Conservation (phyloP, 768 basidiomycete genomes). For the Mrakia frigida region DNA sequence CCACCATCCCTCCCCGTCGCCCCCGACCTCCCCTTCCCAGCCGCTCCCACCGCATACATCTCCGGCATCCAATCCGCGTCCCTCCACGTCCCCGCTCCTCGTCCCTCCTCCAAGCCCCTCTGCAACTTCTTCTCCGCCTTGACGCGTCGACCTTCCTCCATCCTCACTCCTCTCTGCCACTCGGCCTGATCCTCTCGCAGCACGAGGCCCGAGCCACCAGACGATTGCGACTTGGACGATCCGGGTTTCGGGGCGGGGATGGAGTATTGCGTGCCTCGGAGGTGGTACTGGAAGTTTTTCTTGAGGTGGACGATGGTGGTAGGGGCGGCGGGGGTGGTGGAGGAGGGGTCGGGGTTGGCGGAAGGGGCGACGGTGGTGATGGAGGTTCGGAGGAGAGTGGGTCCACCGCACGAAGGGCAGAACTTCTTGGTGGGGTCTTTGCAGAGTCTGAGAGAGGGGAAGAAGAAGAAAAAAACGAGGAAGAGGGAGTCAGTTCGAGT, state of each 20-base stretch:
- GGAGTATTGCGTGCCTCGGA: conserved; percentile 84
- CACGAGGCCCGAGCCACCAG: conserved; percentile 74
- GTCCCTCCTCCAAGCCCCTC: conserved; percentile 49
- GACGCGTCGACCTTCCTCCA: conserved; percentile 63
- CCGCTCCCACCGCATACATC: conserved; percentile 41
- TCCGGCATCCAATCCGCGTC: conserved; percentile 36
- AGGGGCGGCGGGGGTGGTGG: conserved; percentile 50
- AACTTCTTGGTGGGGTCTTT: conserved; percentile 92
- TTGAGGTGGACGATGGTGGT: conserved; percentile 86
- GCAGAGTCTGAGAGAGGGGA: conserved; percentile 63
- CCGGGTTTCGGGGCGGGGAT: conserved; percentile 88
- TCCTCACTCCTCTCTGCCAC: conserved; percentile 75
- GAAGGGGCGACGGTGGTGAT: conserved; percentile 63
- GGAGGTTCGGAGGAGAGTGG: conserved; percentile 81
- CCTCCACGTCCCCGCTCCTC: conserved; percentile 23
- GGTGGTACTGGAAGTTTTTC: conserved; percentile 87
- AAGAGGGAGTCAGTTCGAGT: background rate
- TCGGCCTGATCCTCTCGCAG: conserved; percentile 88
- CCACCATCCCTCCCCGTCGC: conserved; percentile 52
- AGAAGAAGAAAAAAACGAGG: background rate
- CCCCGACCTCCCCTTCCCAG: conserved; percentile 58
- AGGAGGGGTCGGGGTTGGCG: conserved; percentile 30
- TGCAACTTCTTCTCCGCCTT: conserved; percentile 73
- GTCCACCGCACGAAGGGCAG: conserved; percentile 86
- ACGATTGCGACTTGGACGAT: conserved; percentile 56